phyloP scores from a whole-genome alignment of 2,329 filamentous ascomycete species.

The Trichoderma afroharzianum region DNA sequence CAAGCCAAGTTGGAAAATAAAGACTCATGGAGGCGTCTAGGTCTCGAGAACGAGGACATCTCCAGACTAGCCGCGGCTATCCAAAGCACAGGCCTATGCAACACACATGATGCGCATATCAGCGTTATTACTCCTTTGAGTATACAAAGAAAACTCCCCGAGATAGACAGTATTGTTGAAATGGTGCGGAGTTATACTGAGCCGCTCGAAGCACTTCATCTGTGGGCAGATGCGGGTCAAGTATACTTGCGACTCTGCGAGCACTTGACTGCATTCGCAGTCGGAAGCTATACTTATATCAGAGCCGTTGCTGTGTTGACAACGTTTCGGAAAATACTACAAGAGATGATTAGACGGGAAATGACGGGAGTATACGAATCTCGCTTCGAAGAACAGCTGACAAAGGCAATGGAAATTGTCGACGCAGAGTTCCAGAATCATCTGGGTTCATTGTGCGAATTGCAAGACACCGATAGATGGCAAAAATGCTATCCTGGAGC shows the following conservation, averaged over 20 bases:
- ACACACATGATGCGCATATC: not conserved
- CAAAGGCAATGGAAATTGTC: not conserved
- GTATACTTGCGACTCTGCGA: not conserved
- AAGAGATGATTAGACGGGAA: not conserved
- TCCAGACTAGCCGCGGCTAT: not conserved
- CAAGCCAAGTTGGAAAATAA: no score
- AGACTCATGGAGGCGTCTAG: not conserved
- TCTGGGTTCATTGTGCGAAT: not conserved
- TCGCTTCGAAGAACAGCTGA: not conserved
- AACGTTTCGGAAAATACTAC: not conserved
- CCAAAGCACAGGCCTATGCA: not conserved
- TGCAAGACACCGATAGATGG: not conserved
- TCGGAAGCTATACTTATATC: not conserved
- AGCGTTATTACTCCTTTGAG: not conserved
- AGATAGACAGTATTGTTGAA: not conserved
- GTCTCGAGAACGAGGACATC: not conserved
- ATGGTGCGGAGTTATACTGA: not conserved
- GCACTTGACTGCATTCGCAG: not conserved
- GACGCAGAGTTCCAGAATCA: not conserved
- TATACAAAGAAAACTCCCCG: not conserved
- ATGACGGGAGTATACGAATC: not conserved
- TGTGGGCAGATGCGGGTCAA: not conserved
- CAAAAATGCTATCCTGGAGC: not conserved
- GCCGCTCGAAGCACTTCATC: not conserved
- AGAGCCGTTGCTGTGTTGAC: not conserved